Evolutionary conservation across 2,329 filamentous ascomycete species (phyloP).

Genomic region (Penicillium sp.): DNA sequence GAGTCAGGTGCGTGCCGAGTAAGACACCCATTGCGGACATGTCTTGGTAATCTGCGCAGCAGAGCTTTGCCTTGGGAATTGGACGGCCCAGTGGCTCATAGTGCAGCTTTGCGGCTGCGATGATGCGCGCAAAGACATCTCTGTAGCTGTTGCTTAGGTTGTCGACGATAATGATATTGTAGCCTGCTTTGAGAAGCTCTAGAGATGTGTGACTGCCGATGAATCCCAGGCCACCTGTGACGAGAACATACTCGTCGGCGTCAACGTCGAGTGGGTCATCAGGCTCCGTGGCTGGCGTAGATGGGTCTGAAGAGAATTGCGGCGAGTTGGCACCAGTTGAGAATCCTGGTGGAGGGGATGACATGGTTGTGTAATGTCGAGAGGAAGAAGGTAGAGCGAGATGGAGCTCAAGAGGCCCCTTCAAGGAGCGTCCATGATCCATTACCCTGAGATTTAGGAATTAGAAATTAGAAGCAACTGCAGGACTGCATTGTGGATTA

Average conservation of each 20-base stretch:
- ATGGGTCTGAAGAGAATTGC: conserved; percentile 2
- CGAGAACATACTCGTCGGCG: background rate
- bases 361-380: background rate
- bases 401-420: background rate
- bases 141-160: conserved; percentile 2
- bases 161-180: conserved; percentile 4
- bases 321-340: background rate
- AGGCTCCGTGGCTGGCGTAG: background rate
- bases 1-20: background rate
- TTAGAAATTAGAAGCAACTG: background rate
- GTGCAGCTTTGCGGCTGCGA: background rate
- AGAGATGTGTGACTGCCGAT: conserved; percentile 1
- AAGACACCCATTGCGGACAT: background rate
- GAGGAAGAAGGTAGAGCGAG: background rate
- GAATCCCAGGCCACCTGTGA: conserved; percentile 1
- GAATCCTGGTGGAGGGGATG: background rate
- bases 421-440: conserved; percentile 1
- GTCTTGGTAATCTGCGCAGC: conserved; percentile 1
- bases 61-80: conserved; percentile 1
- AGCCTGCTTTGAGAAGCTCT: conserved; percentile 1
- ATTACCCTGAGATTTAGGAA: background rate
- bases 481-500: background rate
- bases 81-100: background rate
- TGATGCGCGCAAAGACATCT: background rate
- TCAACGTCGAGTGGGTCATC: conserved; percentile 1